phyloP scores from a whole-genome alignment of 352 stramenopile species.

The Phytophthora chlamydospora region DNA sequence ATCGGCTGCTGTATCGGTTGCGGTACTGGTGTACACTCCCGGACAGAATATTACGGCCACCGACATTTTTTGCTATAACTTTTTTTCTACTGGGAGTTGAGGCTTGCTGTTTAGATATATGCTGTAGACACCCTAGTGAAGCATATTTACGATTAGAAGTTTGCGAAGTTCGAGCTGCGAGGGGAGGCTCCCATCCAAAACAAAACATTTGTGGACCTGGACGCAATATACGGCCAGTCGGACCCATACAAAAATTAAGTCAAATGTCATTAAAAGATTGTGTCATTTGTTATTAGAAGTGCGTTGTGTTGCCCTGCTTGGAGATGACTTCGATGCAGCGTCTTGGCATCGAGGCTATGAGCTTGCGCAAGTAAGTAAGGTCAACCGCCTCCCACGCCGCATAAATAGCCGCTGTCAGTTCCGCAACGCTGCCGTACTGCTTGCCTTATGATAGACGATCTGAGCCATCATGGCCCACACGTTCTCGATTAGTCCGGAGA shows the following conservation, averaged over 20 bases:
- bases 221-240: no score
- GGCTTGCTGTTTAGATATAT: no score
- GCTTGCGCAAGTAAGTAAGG: not conserved
- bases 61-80: no score
- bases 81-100: no score
- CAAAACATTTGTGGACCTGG: no score
- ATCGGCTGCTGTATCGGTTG: not conserved
- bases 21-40: no score
- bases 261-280: no score
- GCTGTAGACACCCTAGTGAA: no score
- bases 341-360: slow-evolving; percentile 6
- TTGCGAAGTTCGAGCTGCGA: no score
- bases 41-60: no score
- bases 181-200: no score
- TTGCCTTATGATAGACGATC: slow-evolving; percentile 13
- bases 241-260: slow-evolving; percentile 1
- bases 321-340: slow-evolving; percentile 7
- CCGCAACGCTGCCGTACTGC: slow-evolving; percentile 2
- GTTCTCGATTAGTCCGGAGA: slow-evolving; percentile 18
- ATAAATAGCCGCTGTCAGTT: slow-evolving; percentile 1
- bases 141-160: no score
- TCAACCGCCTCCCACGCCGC: not conserved
- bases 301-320: slow-evolving; percentile 6
- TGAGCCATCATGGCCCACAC: slow-evolving; percentile 6
- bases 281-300: slow-evolving; percentile 8